Evolutionary conservation across 2,329 filamentous ascomycete genomes (phyloP).

Genomic region (Penicillium sp.): DNA sequence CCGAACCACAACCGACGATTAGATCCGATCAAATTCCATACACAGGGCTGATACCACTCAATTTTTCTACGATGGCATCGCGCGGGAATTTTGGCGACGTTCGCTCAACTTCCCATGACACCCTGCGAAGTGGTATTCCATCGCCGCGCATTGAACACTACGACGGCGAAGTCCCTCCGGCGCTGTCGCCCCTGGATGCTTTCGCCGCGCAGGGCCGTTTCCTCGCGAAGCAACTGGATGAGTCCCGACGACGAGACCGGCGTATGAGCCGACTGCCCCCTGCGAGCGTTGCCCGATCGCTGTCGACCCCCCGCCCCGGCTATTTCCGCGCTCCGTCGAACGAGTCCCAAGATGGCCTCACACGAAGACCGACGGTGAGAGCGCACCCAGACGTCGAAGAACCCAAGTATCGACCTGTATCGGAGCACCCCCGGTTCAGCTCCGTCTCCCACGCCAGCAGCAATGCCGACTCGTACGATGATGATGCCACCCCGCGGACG

Average conservation of each 20-base stretch:
- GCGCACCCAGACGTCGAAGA: conserved; percentile 44
- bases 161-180: conserved; percentile 76
- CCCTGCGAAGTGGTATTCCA: conserved; percentile 58
- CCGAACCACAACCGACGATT: background rate
- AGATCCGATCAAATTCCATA: background rate
- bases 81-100: conserved; percentile 63
- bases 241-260: conserved; percentile 71
- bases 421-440: conserved; percentile 75
- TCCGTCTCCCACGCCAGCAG: conserved; percentile 49
- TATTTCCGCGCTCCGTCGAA: conserved; percentile 79
- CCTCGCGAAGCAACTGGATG: conserved; percentile 83
- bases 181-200: conserved; percentile 90
- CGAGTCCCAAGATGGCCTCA: conserved; percentile 36
- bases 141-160: conserved; percentile 74
- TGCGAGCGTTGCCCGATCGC: conserved; percentile 76
- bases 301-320: conserved; percentile 74
- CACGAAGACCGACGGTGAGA: conserved; percentile 44
- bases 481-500: conserved; percentile 37
- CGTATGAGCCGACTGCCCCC: conserved; percentile 85
- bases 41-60: background rate
- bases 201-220: conserved; percentile 90
- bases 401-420: conserved; percentile 62
- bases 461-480: conserved; percentile 41
- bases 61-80: conserved; percentile 49
- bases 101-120: conserved; percentile 59